Evolutionary conservation across 345 rosid genomes (phyloP), one percentile per base, ranked within the genome.

Genomic region (Salix viminalis): DNA sequence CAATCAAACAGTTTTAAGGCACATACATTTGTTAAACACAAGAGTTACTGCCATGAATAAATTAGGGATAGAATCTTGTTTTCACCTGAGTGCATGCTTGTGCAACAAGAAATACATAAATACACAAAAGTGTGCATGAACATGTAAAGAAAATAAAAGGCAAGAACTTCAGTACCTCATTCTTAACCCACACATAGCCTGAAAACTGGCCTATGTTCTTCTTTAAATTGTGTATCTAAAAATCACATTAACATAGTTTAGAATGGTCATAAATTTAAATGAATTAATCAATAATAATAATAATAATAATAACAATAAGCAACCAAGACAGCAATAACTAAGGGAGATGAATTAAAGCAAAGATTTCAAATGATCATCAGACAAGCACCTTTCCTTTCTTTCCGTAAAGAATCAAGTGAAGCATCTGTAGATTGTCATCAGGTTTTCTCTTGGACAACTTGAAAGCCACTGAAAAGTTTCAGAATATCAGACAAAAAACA

Each of bases 391-490:
- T 96, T 74, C 89, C 99, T 87, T 93, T 96, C 92, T 96, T 96
- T 83, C 98, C 99, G 76, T 85, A 96, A 62, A 96, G 94, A 79
- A 96, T 83, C 26, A 83, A 75, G 69, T 96, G 99, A 71, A 96
- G 90, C 75, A 87, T 68, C 70, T 87, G 91, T 75, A 96, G 91
- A 81, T 88, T 91, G 75, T 92, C 98, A 58, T 96, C 98, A 77
- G 96, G 77, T 85, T 93, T 96, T 85, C 94, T 91, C 97, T 92
- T 93, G 67, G 99, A 93, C 79, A 96, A 79, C 87, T 93, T 92
- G 89, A 91, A 90, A 79, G 98, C 97, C 90, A 93, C 99, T 96
- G 95, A 87, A 90, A 86, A 79, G 28, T 70, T 70, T 67, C 52
- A 76, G 56, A 72, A 72, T 48, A 80, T 79, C 75, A 85, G 77